Percentiles rank a stretch among this genome's conserved stretches.
Conservation (phyloP, 345 rosid genomes). For the Theobroma cacao region DNA sequence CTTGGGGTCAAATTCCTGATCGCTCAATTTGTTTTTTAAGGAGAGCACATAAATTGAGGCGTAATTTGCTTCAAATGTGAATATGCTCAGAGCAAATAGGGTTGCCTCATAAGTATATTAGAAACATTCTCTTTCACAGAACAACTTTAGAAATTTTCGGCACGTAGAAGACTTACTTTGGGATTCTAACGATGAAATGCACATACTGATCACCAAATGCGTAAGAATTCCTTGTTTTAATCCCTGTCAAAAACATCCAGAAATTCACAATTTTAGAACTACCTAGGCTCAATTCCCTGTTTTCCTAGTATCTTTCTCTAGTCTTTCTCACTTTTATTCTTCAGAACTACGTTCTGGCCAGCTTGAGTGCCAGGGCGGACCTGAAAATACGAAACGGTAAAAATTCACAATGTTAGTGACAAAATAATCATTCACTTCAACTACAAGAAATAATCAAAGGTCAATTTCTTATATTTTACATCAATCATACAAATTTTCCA, state of each 20-base stretch:
- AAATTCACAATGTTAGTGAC: not conserved
- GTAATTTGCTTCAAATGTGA: constrained; percentile 12
- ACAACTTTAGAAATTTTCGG: not conserved
- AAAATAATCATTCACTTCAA: too few relatives aligned
- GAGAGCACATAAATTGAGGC: too few relatives aligned
- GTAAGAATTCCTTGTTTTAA: constrained; percentile 65
- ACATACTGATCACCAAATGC: constrained; percentile 84
- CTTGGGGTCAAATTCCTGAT: constrained; percentile 78
- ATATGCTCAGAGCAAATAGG: not conserved
- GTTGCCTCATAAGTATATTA: too few relatives aligned
- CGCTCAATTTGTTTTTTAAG: too few relatives aligned
- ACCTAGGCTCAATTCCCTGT: too few relatives aligned
- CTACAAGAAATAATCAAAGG: not conserved
- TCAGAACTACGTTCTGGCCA: constrained; percentile 92
- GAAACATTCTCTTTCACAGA: too few relatives aligned
- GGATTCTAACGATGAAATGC: constrained; percentile 90
- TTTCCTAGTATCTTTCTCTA: too few relatives aligned
- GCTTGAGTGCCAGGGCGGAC: constrained; percentile 95
- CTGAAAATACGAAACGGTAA: constrained; percentile 30
- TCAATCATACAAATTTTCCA: constrained; percentile 3
- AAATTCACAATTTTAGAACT: too few relatives aligned
- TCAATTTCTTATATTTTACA: not conserved
- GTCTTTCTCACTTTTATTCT: constrained; percentile 66
- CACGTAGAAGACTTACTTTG: constrained; percentile 45
- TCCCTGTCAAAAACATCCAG: constrained; percentile 38